These are phyloP conservation scores for Euphrasia arctica DNA, from an alignment of 305 asterid species.

Conservation along the genomic window DNA sequence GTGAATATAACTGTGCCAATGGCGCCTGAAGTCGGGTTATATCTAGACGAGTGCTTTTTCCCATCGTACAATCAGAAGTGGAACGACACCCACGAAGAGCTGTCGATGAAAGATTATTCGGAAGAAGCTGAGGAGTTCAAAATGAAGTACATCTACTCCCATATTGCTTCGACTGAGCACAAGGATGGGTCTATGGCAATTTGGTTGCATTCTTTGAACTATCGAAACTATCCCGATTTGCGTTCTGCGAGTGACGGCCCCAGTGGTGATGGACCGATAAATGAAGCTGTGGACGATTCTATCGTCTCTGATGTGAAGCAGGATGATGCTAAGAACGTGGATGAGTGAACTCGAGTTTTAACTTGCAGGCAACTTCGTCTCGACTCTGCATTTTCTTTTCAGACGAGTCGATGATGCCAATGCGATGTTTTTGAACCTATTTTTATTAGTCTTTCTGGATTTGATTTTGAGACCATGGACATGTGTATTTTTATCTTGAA, in stretches of 20 bases:
- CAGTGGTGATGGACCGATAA: conserved; percentile 19
- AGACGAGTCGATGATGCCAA: too few species aligned
- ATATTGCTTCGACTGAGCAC: conserved; percentile 69
- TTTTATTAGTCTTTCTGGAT: too few species aligned
- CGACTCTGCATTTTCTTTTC: background rate
- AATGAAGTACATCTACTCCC: conserved; percentile 70
- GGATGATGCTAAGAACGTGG: conserved; percentile 23
- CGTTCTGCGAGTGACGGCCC: conserved; percentile 22
- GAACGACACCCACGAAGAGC: conserved; percentile 69
- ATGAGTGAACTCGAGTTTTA: conserved; percentile 32
- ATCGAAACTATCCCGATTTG: conserved; percentile 81
- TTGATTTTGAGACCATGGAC: too few species aligned
- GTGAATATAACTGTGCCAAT: conserved; percentile 72
- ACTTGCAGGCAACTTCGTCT: conserved; percentile 7
- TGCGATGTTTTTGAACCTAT: too few species aligned
- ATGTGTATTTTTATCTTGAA: too few species aligned
- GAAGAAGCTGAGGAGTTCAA: conserved; percentile 80
- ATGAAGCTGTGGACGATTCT: conserved; percentile 26
- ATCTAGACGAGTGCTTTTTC: conserved; percentile 88
- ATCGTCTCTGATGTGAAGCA: conserved; percentile 16
- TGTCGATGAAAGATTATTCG: conserved; percentile 65
- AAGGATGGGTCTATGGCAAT: conserved; percentile 71
- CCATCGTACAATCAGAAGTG: conserved; percentile 77
- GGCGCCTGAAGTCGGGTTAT: conserved; percentile 97
- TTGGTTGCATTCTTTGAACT: conserved; percentile 82